phyloP scores from a whole-genome alignment of 2,329 filamentous ascomycete genomes.

The Phoma sp. region DNA sequence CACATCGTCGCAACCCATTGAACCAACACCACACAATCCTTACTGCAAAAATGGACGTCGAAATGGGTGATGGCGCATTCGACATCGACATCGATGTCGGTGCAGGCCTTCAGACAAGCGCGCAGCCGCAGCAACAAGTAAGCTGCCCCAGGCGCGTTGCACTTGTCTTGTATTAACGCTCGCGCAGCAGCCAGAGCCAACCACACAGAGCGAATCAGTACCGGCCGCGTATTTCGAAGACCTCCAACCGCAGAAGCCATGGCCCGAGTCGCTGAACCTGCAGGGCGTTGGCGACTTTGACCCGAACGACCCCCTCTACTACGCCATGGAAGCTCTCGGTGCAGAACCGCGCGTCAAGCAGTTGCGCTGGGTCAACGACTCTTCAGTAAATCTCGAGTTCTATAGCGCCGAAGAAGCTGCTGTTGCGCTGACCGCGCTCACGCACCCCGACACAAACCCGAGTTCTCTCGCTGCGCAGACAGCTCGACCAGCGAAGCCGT shows the following conservation, averaged over 20 bases:
- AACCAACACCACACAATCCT: slow-evolving; percentile 6
- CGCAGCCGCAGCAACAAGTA: slow-evolving; percentile 33
- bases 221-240: slow-evolving; percentile 45
- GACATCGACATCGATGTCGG: slow-evolving; percentile 47
- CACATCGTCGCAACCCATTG: slow-evolving; percentile 17
- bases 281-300: slow-evolving; percentile 82
- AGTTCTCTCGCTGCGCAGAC: slow-evolving; percentile 60
- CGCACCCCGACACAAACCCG: slow-evolving; percentile 55
- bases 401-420: slow-evolving; percentile 60
- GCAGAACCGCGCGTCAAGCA: slow-evolving; percentile 58
- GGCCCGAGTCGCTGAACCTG: slow-evolving; percentile 77
- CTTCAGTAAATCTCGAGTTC: slow-evolving; percentile 86
- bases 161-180: background rate
- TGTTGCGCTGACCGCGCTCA: slow-evolving; percentile 60
- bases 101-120: slow-evolving; percentile 25
- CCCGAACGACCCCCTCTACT: slow-evolving; percentile 79
- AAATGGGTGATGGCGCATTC: slow-evolving; percentile 45
- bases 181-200: slow-evolving; percentile 13
- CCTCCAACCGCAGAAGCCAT: slow-evolving; percentile 37
- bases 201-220: slow-evolving; percentile 24
- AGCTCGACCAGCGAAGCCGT: slow-evolving; percentile 71
- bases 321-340: slow-evolving; percentile 71
- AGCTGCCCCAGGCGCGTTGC: slow-evolving; percentile 12
- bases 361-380: slow-evolving; percentile 95
- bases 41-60: slow-evolving; percentile 39